Percentiles rank a stretch among this genome's conserved stretches.
Evolutionary conservation across 345 rosid species (phyloP).

Genomic region (Brassica carinata): DNA sequence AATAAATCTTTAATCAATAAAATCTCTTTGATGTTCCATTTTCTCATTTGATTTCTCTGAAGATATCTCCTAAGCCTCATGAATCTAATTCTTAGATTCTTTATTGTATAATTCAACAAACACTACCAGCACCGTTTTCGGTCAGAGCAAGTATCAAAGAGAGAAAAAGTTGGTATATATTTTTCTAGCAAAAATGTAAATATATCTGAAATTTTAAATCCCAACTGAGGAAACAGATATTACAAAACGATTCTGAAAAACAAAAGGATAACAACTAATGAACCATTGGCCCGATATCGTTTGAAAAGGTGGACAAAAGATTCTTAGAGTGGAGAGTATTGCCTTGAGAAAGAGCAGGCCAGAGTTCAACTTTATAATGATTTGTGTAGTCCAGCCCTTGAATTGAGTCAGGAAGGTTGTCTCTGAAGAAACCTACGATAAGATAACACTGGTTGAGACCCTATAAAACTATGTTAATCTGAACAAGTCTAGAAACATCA

Average conservation of each 20-base stretch:
- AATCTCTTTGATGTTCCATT: too few relatives aligned
- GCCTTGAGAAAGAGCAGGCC: conserved; percentile 28
- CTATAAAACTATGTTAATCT: conserved; percentile 53
- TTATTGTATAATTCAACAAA: too few relatives aligned
- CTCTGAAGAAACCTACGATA: conserved; percentile 47
- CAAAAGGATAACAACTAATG: not conserved
- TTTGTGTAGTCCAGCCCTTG: conserved; percentile 50
- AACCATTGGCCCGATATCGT: conserved; percentile 40
- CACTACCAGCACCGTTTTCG: too few relatives aligned
- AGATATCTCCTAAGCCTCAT: too few relatives aligned
- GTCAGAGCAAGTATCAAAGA: not conserved
- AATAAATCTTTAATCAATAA: too few relatives aligned
- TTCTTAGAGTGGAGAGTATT: conserved; percentile 41
- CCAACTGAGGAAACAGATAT: not conserved
- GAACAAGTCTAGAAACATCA: conserved; percentile 46
- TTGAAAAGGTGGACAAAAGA: conserved; percentile 71
- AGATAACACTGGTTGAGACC: conserved; percentile 45
- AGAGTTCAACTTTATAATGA: conserved; percentile 59
- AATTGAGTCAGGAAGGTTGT: conserved; percentile 53
- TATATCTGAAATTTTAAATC: not conserved
- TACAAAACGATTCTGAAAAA: not conserved
- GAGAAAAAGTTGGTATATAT: not conserved
- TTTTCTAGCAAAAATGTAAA: not conserved
- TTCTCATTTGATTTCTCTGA: too few relatives aligned
- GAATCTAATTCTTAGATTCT: too few relatives aligned